Conservation (phyloP, 2,329 filamentous ascomycete genomes). For the Phaeosphaeriaceae sp. region DNA sequence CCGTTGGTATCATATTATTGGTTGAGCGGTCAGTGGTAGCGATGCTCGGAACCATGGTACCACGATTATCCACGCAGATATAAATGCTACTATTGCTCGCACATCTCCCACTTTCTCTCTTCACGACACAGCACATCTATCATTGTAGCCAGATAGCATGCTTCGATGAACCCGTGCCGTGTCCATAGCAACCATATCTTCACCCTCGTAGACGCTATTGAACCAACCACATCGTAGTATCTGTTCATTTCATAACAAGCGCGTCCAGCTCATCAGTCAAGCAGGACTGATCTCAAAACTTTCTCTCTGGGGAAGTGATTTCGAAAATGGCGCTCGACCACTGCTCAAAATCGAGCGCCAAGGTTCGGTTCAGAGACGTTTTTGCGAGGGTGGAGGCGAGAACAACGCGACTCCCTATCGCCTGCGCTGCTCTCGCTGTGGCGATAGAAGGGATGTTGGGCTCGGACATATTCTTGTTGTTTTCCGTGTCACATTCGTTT, state of each 20-base stretch:
- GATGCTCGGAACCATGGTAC: not conserved
- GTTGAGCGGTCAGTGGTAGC: not conserved
- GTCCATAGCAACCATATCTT: not conserved
- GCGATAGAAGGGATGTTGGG: slow-evolving; percentile 2
- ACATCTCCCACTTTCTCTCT: not conserved
- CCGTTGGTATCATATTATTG: not conserved
- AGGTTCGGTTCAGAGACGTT: not conserved
- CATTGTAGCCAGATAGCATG: not conserved
- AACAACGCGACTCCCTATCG: not conserved
- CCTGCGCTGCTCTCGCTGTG: slow-evolving; percentile 1
- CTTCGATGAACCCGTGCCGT: not conserved
- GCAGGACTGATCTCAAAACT: not conserved
- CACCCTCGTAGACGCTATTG: not conserved
- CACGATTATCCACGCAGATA: not conserved
- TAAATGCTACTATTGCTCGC: not conserved
- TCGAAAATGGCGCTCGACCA: not conserved
- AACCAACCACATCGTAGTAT: not conserved
- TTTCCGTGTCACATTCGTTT: not conserved
- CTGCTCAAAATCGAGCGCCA: not conserved
- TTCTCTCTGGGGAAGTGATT: not conserved
- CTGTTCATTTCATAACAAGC: not conserved
- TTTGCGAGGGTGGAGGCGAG: not conserved
- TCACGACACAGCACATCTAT: not conserved
- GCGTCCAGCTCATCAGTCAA: not conserved
- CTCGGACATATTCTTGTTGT: not conserved